Evolutionary conservation across 108 stramenopile species (phyloP).

Genomic region (Cyclotella kingstonii): DNA sequence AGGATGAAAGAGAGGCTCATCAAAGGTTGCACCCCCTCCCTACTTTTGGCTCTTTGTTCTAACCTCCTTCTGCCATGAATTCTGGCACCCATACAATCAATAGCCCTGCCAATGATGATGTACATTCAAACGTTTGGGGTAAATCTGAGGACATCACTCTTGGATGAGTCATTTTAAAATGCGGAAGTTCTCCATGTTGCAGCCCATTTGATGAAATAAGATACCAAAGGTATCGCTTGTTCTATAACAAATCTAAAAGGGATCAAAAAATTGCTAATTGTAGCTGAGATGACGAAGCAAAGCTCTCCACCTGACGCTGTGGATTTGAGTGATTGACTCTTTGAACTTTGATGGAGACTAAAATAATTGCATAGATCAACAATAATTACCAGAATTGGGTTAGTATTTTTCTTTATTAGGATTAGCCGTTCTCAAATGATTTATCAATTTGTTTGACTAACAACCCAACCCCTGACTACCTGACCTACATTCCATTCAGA

Average conservation of each 20-base stretch:
- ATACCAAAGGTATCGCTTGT: slow-evolving; percentile 81
- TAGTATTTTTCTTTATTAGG: too few relatives aligned
- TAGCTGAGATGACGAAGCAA: slow-evolving; percentile 96
- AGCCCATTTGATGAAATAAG: slow-evolving; percentile 71
- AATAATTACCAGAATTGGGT: too few relatives aligned
- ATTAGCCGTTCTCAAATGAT: not conserved
- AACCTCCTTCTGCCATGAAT: too few relatives aligned
- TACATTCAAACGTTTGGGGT: slow-evolving; percentile 93
- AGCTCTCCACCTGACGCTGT: slow-evolving; percentile 67
- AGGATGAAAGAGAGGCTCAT: too few relatives aligned
- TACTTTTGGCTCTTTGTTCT: too few relatives aligned
- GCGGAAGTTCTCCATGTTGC: slow-evolving; percentile 83
- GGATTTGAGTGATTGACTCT: slow-evolving; percentile 90
- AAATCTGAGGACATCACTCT: slow-evolving; percentile 71
- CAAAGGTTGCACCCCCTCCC: too few relatives aligned
- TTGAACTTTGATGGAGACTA: slow-evolving; percentile 93
- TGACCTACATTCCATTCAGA: slow-evolving; percentile 22
- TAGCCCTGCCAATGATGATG: too few relatives aligned
- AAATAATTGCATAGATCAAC: too few relatives aligned
- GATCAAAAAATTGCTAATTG: slow-evolving; percentile 95
- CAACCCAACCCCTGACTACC: not conserved
- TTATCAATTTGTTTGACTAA: not conserved
- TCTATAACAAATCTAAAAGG: slow-evolving; percentile 94
- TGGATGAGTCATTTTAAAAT: slow-evolving; percentile 83
- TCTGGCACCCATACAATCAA: too few relatives aligned